These are phyloP conservation scores for Podospora fimiseda DNA, from an alignment of 495 filamentous ascomycete genomes.

Conservation along the genomic window DNA sequence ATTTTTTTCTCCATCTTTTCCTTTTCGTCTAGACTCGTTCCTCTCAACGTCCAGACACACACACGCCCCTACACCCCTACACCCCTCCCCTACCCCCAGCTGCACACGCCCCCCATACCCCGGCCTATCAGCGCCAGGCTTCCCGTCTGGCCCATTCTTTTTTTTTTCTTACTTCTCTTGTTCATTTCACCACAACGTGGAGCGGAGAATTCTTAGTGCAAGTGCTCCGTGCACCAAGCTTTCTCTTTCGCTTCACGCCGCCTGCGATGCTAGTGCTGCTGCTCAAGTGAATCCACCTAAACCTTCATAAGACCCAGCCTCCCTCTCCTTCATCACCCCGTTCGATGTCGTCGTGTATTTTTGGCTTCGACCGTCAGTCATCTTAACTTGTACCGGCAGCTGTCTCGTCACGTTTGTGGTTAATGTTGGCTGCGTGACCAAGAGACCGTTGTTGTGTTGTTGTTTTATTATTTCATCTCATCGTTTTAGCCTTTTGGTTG, in stretches of 20 bases:
- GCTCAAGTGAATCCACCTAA: constrained; percentile 14
- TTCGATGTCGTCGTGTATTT: constrained; percentile 5
- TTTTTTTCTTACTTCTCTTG: too few relatives aligned
- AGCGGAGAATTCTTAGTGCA: constrained; percentile 23
- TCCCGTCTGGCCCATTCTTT: constrained; percentile 4
- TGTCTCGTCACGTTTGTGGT: constrained; percentile 13
- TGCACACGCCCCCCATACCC: background rate
- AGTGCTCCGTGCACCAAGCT: constrained; percentile 20
- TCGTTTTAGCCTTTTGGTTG: background rate
- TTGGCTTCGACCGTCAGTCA: constrained; percentile 21
- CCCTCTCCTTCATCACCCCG: constrained; percentile 10
- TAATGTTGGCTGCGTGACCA: constrained; percentile 15
- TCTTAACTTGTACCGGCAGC: constrained; percentile 12
- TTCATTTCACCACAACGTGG: constrained; percentile 19
- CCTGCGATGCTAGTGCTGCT: constrained; percentile 3
- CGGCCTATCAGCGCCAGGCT: constrained; percentile 6
- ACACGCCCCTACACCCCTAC: background rate
- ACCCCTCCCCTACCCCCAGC: constrained; percentile 1
- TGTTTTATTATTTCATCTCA: constrained; percentile 3
- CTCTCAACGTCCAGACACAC: background rate
- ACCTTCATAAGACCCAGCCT: constrained; percentile 13
- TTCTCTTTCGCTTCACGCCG: constrained; percentile 13
- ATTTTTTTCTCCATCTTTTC: constrained; percentile 6
- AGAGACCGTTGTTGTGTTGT: constrained; percentile 3
- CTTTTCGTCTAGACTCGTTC: constrained; percentile 7